phyloP scores from a whole-genome alignment of 2,329 filamentous ascomycete genomes.

The Calonectria honghensis region DNA sequence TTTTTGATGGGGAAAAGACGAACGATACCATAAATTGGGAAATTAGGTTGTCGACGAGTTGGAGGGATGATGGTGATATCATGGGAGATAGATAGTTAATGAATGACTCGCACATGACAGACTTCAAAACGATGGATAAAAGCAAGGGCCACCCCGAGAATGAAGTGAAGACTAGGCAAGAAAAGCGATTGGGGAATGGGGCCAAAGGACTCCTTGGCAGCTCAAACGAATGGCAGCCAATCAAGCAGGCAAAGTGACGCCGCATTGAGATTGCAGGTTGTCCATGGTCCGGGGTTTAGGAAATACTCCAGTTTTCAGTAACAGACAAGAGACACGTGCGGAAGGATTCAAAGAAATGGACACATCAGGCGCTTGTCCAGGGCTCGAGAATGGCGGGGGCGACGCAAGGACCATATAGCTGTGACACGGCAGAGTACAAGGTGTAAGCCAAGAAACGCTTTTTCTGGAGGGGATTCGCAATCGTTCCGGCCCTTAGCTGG shows the following conservation, averaged over 20 bases:
- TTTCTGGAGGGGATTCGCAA: slow-evolving; percentile 17
- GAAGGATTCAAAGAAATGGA: slow-evolving; percentile 25
- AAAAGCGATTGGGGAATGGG: slow-evolving; percentile 15
- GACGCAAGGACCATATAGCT: slow-evolving; percentile 14
- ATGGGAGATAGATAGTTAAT: slow-evolving; percentile 26
- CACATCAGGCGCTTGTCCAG: slow-evolving; percentile 5
- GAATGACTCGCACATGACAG: slow-evolving; percentile 32
- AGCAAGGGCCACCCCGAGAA: slow-evolving; percentile 22
- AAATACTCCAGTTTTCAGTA: slow-evolving; percentile 14
- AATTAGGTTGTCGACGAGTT: neutral
- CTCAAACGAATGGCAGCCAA: slow-evolving; percentile 20
- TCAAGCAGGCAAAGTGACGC: slow-evolving; percentile 4
- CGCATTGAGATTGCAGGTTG: slow-evolving; percentile 37
- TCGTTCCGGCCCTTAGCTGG: slow-evolving; percentile 4
- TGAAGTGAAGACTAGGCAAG: slow-evolving; percentile 10
- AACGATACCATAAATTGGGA: slow-evolving; percentile 12
- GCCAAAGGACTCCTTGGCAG: neutral
- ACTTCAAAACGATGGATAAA: slow-evolving; percentile 13
- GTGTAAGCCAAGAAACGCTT: neutral
- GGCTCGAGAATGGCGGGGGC: neutral
- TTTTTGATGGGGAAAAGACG: slow-evolving; percentile 3
- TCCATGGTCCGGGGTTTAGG: slow-evolving; percentile 18
- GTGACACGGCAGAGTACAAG: slow-evolving; percentile 6
- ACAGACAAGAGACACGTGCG: slow-evolving; percentile 17
- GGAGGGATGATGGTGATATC: slow-evolving; percentile 9